Evolutionary conservation across 2,329 filamentous ascomycete species (phyloP), one percentile per base, ranked within the genome.

Genomic region (Trichophyton schoenleinii): DNA sequence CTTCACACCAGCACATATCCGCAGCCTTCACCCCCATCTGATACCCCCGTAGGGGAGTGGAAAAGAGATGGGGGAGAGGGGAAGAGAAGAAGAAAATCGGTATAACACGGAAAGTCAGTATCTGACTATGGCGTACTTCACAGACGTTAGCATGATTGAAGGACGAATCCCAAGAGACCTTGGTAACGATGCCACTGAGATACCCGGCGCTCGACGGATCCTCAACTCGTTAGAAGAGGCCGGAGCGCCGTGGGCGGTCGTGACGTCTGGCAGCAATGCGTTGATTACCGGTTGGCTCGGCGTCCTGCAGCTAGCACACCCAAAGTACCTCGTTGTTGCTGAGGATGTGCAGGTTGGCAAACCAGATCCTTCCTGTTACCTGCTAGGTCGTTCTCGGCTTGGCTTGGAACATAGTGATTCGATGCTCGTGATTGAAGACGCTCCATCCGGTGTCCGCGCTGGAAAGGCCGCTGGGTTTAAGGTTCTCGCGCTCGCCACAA

Each of bases 401-500:
- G 79, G 79, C 0, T 66, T 79, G 31, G 69, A 71, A 22, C 71
- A 78, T 20, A 78, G 76, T 38, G 73, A 76, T 31, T 80, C 74
- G 60, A 74, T 92, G 49, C 78, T 96, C 61, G 91, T 96, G 57
- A 77, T 96, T 42, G 91, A 96, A 75, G 91, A 96, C 76, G 89
- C 89, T 61, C 91, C 91, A 3, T 89, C 90, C 6, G 91, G 91
- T 3, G 89, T 96, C 69, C 80, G 77, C 65, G 85, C 91, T 31
- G 91, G 91, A 57, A 95, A 91, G 75, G 88, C 83, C 0, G 91
- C 91, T 8, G 91, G 90, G 1, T 96, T 88, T 77, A 86, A 83
- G 70, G 91, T 96, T 11, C 76, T 95, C 53, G 91, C 86, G n/a
- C 76, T 96, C 60, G 83, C 88, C 61, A 96, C 91, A 60, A 95